These are phyloP conservation scores for Gossypium mustelinum DNA, from an alignment of 345 rosid genomes.

Conservation along the genomic window DNA sequence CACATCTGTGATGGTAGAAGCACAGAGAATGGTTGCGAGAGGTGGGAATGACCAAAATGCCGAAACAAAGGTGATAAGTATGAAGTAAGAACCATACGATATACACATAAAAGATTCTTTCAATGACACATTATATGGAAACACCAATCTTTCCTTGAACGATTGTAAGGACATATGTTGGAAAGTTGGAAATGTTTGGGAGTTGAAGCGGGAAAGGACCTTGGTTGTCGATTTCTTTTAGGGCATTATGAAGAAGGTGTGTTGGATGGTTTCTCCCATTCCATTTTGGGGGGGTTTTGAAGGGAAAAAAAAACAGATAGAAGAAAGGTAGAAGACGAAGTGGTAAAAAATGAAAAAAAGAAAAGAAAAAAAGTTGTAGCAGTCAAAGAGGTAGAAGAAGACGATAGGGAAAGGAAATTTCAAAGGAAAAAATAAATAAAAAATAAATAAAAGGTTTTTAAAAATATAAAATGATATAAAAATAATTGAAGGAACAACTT, in stretches of 20 bases:
- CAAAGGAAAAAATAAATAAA: too few species aligned
- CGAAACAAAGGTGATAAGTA: neutral
- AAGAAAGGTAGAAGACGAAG: too few species aligned
- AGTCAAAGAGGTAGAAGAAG: too few species aligned
- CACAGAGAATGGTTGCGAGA: neutral
- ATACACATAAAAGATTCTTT: neutral
- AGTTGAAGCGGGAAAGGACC: neutral
- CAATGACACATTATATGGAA: neutral
- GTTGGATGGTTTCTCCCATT: neutral
- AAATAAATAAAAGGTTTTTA: too few species aligned
- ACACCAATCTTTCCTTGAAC: neutral
- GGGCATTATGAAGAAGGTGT: neutral
- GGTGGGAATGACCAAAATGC: conserved; percentile 1
- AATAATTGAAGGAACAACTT: too few species aligned
- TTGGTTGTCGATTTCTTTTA: neutral
- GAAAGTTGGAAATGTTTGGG: neutral
- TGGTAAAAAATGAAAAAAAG: too few species aligned
- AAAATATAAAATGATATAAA: too few species aligned
- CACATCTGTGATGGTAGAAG: too few species aligned
- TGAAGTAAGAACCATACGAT: neutral
- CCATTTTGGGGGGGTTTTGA: too few species aligned
- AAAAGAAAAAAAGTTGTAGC: too few species aligned
- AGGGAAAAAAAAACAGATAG: too few species aligned
- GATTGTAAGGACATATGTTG: conserved; percentile 8
- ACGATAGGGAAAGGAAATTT: too few species aligned